phyloP scores from a whole-genome alignment of 805 yeast species.

The Nakazawaea molendinolei region DNA sequence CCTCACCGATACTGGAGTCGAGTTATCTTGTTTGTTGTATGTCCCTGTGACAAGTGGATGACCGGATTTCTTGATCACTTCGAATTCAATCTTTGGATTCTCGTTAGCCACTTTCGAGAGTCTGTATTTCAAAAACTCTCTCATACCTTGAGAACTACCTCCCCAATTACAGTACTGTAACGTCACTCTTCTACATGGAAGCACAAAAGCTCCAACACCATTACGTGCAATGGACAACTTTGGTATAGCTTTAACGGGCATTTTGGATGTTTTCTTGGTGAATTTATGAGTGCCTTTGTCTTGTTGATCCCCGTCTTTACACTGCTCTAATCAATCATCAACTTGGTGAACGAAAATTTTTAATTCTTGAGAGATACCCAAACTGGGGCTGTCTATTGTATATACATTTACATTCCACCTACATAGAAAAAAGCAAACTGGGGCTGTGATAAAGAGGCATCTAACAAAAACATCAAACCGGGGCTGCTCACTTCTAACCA shows the following conservation, averaged over 20 bases:
- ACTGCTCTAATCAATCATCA: too few relatives aligned
- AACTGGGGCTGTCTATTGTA: too few relatives aligned
- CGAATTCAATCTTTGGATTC: constrained; percentile 67
- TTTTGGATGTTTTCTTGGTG: constrained; percentile 12
- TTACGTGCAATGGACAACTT: constrained; percentile 60
- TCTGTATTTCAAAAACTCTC: constrained; percentile 51
- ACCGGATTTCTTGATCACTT: constrained; percentile 63
- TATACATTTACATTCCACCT: too few relatives aligned
- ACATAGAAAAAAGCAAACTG: too few relatives aligned
- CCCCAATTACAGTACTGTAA: constrained; percentile 93
- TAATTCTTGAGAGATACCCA: too few relatives aligned
- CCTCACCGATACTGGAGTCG: constrained; percentile 67
- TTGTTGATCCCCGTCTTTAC: too few relatives aligned
- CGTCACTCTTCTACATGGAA: constrained; percentile 69
- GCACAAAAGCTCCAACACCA: constrained; percentile 68
- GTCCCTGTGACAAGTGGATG: constrained; percentile 72
- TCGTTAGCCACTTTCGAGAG: constrained; percentile 48
- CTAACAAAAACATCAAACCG: too few relatives aligned
- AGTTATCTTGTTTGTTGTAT: constrained; percentile 35
- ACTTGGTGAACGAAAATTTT: not conserved
- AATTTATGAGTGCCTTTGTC: too few relatives aligned
- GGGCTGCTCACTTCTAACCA: not conserved
- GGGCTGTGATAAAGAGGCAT: too few relatives aligned
- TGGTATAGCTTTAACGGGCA: constrained; percentile 57
- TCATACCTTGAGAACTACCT: constrained; percentile 83